Base-by-base conservation (phyloP, 257 asterid genomes). In the Forsythia viridissima region DNA sequence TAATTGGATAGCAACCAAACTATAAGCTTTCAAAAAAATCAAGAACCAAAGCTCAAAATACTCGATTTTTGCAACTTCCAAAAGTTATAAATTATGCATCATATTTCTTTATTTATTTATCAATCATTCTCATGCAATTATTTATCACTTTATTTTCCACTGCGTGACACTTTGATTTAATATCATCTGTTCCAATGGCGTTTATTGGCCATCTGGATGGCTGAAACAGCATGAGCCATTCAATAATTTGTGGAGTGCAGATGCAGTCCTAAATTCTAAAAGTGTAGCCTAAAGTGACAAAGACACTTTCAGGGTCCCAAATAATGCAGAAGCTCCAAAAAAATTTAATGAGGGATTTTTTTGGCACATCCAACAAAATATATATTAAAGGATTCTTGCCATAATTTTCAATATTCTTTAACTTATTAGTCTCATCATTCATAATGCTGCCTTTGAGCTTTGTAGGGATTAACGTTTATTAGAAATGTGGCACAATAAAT, bases 101-200 rank as follows among this genome's bases (percentile, higher is more conserved):
- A 7, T 61, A 38, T 61, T 21, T 61, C 16, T 61, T 8, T 52
- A 5, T 52, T 52, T 52, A 16, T 52, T 51, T 61, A 21, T 61
- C 38, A 9, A 61, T 61, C 13, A 10, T 34, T 72, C 65, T 72
- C 13, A 72, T 18, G 63, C 41, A 72, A 72, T 44, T 11, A 18
- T 44, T 72, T 43, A 5, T 46, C n/a, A 21, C 76, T 72, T 72
- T 72, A 46, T 43, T 73, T 59, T 48, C 77, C 43, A 63, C 6
- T 46, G 3, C 8, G n/a, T 72, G 24, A 8, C 34, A 13, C 3
- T 1, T 13, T 20, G 7, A 18, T 16, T 34, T 41, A 43, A n/a
- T 4, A 43, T 72, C 65, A 46, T 44, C 65, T 6, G 30, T 57
- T 20, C 9, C 66, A 57, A n/a, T 57, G 36, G 13, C 66, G 36